Conservation (phyloP, 2,329 filamentous ascomycete genomes). For the Talaromyces sp. region DNA sequence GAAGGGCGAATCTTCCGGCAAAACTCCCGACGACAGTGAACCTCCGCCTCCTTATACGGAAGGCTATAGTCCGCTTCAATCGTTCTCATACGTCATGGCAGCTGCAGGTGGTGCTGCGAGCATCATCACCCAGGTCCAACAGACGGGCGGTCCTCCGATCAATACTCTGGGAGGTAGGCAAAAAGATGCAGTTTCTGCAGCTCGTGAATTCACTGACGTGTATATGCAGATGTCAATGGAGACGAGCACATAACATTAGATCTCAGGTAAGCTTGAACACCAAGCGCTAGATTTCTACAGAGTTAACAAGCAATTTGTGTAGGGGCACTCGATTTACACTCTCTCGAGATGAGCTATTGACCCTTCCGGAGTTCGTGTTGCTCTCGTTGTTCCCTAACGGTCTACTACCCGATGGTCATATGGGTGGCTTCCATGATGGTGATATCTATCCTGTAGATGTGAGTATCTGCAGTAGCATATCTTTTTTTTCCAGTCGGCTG, state of each 20-base stretch:
- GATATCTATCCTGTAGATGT: constrained; percentile 98
- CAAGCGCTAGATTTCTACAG: not conserved
- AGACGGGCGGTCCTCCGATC: constrained; percentile 78
- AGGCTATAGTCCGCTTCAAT: constrained; percentile 83
- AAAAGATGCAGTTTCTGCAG: not conserved
- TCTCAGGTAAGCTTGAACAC: constrained; percentile 64
- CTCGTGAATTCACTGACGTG: constrained; percentile 19
- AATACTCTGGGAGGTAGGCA: constrained; percentile 78
- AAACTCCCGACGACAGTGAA: constrained; percentile 75
- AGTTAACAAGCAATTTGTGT: constrained; percentile 17
- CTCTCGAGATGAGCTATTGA: constrained; percentile 90
- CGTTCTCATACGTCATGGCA: constrained; percentile 97
- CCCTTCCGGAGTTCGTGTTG: constrained; percentile 93
- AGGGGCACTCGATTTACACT: constrained; percentile 93
- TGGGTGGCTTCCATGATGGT: constrained; percentile 86
- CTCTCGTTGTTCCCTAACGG: constrained; percentile 98
- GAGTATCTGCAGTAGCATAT: constrained; percentile 43
- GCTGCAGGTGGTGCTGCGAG: constrained; percentile 94
- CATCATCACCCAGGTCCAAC: constrained; percentile 98
- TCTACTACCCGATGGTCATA: constrained; percentile 93
- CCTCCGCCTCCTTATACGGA: constrained; percentile 95
- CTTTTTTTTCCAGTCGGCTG: not conserved
- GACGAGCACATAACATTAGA: constrained; percentile 96
- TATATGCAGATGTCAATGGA: constrained; percentile 64
- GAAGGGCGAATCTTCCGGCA: constrained; percentile 71